Conservation (phyloP, 2,329 filamentous ascomycete genomes). For the Fusarium pseudoanthophilum region DNA sequence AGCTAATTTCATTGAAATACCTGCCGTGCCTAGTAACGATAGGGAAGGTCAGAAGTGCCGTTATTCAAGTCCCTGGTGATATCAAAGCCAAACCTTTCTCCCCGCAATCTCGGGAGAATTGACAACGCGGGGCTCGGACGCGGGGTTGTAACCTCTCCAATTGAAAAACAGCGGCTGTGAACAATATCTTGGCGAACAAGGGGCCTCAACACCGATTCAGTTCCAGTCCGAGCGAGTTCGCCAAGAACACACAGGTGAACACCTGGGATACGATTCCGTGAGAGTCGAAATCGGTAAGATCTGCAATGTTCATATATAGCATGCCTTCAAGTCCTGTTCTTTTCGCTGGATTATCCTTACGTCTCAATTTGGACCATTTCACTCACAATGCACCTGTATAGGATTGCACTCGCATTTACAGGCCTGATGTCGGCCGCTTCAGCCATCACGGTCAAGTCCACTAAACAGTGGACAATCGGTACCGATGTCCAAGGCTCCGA, state of each 20-base stretch:
- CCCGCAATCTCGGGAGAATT: not conserved
- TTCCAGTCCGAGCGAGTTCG: not conserved
- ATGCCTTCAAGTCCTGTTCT: rapidly evolving
- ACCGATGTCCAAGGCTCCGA: constrained; percentile 30
- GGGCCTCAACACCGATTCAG: not conserved
- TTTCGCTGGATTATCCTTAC: rapidly evolving
- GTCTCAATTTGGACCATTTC: not conserved
- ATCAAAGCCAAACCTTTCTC: not conserved
- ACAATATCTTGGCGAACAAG: not conserved
- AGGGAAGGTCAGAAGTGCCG: not conserved
- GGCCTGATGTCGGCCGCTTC: constrained; percentile 6
- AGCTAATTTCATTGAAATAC: not conserved
- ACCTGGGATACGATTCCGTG: not conserved
- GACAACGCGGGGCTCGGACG: not conserved
- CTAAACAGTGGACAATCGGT: constrained; percentile 21
- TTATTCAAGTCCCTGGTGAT: not conserved
- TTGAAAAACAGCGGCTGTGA: not conserved
- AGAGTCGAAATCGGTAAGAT: not conserved
- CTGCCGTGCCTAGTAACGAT: not conserved
- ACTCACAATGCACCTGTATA: constrained; percentile 4
- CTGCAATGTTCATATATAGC: not conserved
- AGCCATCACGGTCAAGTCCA: constrained; percentile 21
- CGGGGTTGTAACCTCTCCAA: not conserved
- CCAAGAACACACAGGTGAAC: not conserved
- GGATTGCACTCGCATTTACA: not conserved